Conservation (phyloP, 2,329 filamentous ascomycete species). For the Nigrospora oryzae region DNA sequence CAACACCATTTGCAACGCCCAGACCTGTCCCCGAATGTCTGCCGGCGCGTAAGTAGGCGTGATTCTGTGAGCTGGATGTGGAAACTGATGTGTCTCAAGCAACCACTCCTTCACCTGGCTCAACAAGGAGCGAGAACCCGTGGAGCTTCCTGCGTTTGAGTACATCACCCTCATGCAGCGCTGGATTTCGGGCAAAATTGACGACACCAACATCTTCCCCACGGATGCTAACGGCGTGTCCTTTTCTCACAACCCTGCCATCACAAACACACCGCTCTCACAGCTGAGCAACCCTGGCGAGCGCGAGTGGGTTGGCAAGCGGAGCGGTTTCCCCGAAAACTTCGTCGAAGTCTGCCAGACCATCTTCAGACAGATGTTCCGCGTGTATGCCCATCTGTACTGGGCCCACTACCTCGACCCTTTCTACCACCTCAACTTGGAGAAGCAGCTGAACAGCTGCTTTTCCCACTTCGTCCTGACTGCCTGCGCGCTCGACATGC, state of each 20-base stretch:
- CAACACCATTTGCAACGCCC: slow-evolving; percentile 72
- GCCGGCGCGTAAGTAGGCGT: slow-evolving; percentile 69
- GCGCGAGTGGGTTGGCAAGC: slow-evolving; percentile 77
- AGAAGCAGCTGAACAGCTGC: slow-evolving; percentile 78
- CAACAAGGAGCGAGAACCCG: slow-evolving; percentile 76
- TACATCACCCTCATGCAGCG: slow-evolving; percentile 95
- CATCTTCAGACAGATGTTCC: slow-evolving; percentile 97
- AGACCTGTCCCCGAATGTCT: slow-evolving; percentile 84
- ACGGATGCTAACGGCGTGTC: slow-evolving; percentile 70
- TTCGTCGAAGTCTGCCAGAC: slow-evolving; percentile 87
- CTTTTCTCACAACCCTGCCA: slow-evolving; percentile 52
- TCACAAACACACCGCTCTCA: slow-evolving; percentile 51
- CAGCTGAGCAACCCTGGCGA: slow-evolving; percentile 54
- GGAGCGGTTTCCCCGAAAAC: slow-evolving; percentile 83
- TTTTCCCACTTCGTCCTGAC: slow-evolving; percentile 81
- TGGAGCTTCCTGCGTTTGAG: slow-evolving; percentile 84
- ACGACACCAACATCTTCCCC: slow-evolving; percentile 83
- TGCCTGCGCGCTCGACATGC: slow-evolving; percentile 71
- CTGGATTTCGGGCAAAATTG: slow-evolving; percentile 94
- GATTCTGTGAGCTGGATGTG: neutral
- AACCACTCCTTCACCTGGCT: slow-evolving; percentile 97
- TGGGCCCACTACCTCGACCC: slow-evolving; percentile 87
- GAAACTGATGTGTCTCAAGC: slow-evolving; percentile 24
- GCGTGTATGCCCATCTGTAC: slow-evolving; percentile 95
- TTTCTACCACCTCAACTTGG: slow-evolving; percentile 74